These are phyloP conservation scores for Chytriomyces sp. DNA, from an alignment of 192 early-diverging fungal genomes.

Conservation along the genomic window DNA sequence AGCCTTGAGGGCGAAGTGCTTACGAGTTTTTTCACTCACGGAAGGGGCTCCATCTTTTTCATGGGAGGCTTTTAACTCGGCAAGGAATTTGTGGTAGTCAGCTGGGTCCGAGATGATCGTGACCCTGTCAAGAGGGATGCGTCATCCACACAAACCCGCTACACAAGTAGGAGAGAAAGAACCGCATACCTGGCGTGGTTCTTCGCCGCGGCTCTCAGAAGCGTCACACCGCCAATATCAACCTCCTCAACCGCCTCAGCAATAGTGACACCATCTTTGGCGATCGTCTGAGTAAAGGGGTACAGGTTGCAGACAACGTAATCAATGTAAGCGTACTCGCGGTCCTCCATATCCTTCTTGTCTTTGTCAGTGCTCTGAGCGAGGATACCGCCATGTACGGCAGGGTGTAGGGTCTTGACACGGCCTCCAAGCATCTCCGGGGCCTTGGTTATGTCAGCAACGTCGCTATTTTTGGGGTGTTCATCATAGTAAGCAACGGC, in stretches of 20 bases:
- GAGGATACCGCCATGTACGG: constrained; percentile 96
- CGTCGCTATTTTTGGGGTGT: constrained; percentile 71
- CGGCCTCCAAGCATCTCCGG: constrained; percentile 99
- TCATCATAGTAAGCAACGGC: too few relatives aligned
- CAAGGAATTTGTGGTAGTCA: constrained; percentile 82
- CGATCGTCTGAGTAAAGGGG: constrained; percentile 94
- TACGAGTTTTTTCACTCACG: constrained; percentile 71
- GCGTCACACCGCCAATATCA: constrained; percentile 98
- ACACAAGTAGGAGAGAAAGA: constrained; percentile 88
- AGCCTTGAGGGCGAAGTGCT: constrained; percentile 89
- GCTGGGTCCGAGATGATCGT: constrained; percentile 89
- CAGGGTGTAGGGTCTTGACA: constrained; percentile 98
- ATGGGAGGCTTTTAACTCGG: constrained; percentile 63
- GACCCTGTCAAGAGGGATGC: constrained; percentile 58
- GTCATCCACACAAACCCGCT: constrained; percentile 56
- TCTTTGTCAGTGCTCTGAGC: constrained; percentile 85
- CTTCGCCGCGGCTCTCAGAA: constrained; percentile 98
- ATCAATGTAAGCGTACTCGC: constrained; percentile 91
- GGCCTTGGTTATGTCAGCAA: constrained; percentile 95
- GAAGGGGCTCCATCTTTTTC: constrained; percentile 45
- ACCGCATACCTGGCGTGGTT: constrained; percentile 95
- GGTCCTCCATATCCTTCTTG: constrained; percentile 80
- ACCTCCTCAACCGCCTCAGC: constrained; percentile 96
- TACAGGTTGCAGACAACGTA: constrained; percentile 98
- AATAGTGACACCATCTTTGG: constrained; percentile 85